Percentiles rank a stretch among this genome's conserved stretches.
Evolutionary conservation across 169 alveolate species (phyloP).

Genomic region (Ophryocystis elektroscirrha): DNA sequence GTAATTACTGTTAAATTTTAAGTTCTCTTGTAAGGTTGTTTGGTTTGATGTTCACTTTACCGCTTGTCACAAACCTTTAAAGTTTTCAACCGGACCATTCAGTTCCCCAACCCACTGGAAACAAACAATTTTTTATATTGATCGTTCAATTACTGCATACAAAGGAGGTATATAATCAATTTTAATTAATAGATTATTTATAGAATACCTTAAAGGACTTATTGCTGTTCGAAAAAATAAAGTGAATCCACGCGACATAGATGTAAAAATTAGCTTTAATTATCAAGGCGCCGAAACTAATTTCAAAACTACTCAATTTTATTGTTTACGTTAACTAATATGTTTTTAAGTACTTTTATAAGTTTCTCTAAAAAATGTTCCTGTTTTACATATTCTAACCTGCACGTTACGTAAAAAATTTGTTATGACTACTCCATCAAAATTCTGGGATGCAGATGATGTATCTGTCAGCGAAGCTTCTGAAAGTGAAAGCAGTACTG

Average conservation of each 20-base stretch:
- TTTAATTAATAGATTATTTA: conserved; percentile 1
- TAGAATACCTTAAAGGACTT: conserved; percentile 41
- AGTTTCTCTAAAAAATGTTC: too few species aligned
- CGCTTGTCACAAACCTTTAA: conserved; percentile 54
- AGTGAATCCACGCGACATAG: conserved; percentile 54
- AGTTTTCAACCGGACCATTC: conserved; percentile 57
- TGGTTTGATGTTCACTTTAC: conserved; percentile 73
- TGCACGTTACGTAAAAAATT: too few species aligned
- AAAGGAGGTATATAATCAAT: conserved; percentile 24
- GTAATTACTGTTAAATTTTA: conserved; percentile 12
- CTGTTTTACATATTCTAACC: too few species aligned
- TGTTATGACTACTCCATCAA: too few species aligned
- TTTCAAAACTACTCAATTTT: too few species aligned
- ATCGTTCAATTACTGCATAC: conserved; percentile 32
- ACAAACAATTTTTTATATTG: conserved; percentile 65
- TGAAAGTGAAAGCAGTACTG: too few species aligned
- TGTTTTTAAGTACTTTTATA: too few species aligned
- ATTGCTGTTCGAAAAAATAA: conserved; percentile 50
- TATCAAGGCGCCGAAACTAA: too few species aligned
- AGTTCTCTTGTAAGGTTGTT: conserved; percentile 29
- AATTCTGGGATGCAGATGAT: too few species aligned
- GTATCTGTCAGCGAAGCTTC: too few species aligned
- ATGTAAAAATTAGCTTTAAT: conserved; percentile 43
- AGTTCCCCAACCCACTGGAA: conserved; percentile 66
- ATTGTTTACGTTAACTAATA: too few species aligned